phyloP scores from a whole-genome alignment of 768 basidiomycete species.

The Mycena alexandri region DNA sequence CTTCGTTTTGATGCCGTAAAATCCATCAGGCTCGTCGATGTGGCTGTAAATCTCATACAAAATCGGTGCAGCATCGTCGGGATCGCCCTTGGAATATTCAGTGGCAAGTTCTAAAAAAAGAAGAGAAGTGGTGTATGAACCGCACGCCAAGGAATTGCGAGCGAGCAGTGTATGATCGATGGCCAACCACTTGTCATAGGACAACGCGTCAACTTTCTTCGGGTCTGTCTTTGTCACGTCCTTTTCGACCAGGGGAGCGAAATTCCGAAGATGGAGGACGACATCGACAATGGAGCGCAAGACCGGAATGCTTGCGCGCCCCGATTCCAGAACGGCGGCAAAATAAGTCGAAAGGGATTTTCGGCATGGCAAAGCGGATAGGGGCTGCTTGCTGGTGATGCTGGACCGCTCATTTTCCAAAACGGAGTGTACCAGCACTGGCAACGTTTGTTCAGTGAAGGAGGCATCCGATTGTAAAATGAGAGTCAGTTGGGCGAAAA shows the following conservation, averaged over 20 bases:
- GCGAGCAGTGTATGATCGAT: constrained; percentile 82
- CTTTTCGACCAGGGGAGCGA: constrained; percentile 53
- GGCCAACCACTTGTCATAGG: constrained; percentile 85
- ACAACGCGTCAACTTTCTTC: constrained; percentile 51
- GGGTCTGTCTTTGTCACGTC: constrained; percentile 46
- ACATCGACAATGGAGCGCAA: constrained; percentile 77
- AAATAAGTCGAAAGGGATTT: constrained; percentile 68
- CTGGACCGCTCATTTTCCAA: constrained; percentile 55
- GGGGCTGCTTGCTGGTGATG: constrained; percentile 28
- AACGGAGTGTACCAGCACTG: constrained; percentile 79
- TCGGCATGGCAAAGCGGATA: constrained; percentile 45
- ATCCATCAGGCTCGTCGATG: constrained; percentile 98
- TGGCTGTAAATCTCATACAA: constrained; percentile 94
- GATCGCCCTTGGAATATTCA: constrained; percentile 56
- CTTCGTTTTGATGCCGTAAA: constrained; percentile 89
- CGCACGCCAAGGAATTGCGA: constrained; percentile 78
- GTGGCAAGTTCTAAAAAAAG: constrained; percentile 88
- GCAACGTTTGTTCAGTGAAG: constrained; percentile 78
- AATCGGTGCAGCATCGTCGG: constrained; percentile 60
- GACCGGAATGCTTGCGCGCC: constrained; percentile 54
- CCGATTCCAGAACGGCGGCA: constrained; percentile 60
- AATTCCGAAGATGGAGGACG: constrained; percentile 85
- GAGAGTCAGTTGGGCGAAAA: constrained; percentile 76
- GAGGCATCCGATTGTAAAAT: constrained; percentile 66
- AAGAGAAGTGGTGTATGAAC: constrained; percentile 90